Evolutionary conservation across 2,329 filamentous ascomycete species (phyloP).

Genomic region (Ascocoryne sarcoides): DNA sequence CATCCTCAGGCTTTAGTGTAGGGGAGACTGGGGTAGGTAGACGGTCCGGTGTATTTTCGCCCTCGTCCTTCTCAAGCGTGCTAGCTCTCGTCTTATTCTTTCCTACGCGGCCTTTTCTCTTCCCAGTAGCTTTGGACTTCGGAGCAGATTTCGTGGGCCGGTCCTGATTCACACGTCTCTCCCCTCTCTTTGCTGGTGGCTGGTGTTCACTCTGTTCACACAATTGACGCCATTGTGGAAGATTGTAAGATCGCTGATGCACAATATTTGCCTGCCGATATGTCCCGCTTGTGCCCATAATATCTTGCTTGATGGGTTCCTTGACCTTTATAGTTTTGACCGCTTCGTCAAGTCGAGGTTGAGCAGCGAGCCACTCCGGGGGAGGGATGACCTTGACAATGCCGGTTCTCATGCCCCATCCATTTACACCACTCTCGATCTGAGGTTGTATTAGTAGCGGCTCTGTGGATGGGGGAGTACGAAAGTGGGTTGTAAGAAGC

Average conservation of each 20-base stretch:
- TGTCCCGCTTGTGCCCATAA: conserved; percentile 88
- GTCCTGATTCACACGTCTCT: conserved; percentile 50
- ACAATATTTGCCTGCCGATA: conserved; percentile 97
- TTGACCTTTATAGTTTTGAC: conserved; percentile 89
- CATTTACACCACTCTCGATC: conserved; percentile 68
- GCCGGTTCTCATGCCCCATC: conserved; percentile 93
- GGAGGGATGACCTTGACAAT: conserved; percentile 96
- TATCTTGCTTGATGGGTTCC: conserved; percentile 97
- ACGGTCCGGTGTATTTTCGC: conserved; percentile 36
- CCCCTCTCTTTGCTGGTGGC: conserved; percentile 81
- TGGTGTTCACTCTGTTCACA: conserved; percentile 95
- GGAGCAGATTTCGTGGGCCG: conserved; percentile 27
- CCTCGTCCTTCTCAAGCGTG: conserved; percentile 16
- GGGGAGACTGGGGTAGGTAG: conserved; percentile 47
- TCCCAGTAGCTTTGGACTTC: conserved; percentile 22
- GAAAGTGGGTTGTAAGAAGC: background rate
- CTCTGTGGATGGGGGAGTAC: background rate
- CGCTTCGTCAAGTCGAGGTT: conserved; percentile 71
- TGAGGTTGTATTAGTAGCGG: conserved; percentile 27
- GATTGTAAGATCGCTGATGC: conserved; percentile 90
- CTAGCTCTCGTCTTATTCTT: conserved; percentile 20
- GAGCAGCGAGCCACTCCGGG: conserved; percentile 78
- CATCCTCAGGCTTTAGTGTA: conserved; percentile 31
- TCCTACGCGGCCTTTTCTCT: conserved; percentile 11
- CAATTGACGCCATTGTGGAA: conserved; percentile 89